Evolutionary conservation across 495 filamentous ascomycete species (phyloP), one percentile per base, ranked within the genome.

Genomic region (Daldinia vernicosa): DNA sequence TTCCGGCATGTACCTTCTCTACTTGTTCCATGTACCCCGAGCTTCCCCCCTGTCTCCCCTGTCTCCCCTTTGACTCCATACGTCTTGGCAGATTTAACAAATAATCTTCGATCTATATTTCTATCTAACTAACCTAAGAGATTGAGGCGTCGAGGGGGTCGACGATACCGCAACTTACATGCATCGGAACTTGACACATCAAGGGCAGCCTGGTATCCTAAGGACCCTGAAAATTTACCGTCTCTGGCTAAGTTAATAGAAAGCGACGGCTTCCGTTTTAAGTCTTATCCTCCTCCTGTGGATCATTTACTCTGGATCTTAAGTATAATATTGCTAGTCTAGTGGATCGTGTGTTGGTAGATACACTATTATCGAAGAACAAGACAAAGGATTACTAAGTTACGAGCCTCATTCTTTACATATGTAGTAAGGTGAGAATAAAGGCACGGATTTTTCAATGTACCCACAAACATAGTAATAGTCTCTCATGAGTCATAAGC

Each of bases 21-120:
- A 64, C 15, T 30, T 45, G 19, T 57, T 61, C 30, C 11, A 74
- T 63, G 71, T 74, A 74, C 71, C 71, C 55, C 57, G 37, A 58
- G 27, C 14, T 52, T 9, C 50, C 50, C 24, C 50, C 50, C 26
- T 30, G 50, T 30, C 50, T 30, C 24, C n/a, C n/a, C n/a, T n/a
- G n/a, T n/a, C n/a, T n/a, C n/a, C n/a, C 26, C 50, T 51, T 63
- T 59, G 51, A 63, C 40, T 57, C 63, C 62, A 67, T 61, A 11
- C 12, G 35, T 12, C 66, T 66, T 69, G 57, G 65, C 61, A 14
- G 30, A 65, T 33, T 52, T 27, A 33, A 50, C 61, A 28, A 72
- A 72, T 72, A 12, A 62, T 52, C 26, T 39, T 65, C 32, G 30
- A 6, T 54, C 14, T 50, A 19, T 22, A 59, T 37, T 14, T 35